These are phyloP conservation scores for Allantophomopsis cytisporea DNA, from an alignment of 2,329 filamentous ascomycete species.

Conservation along the genomic window DNA sequence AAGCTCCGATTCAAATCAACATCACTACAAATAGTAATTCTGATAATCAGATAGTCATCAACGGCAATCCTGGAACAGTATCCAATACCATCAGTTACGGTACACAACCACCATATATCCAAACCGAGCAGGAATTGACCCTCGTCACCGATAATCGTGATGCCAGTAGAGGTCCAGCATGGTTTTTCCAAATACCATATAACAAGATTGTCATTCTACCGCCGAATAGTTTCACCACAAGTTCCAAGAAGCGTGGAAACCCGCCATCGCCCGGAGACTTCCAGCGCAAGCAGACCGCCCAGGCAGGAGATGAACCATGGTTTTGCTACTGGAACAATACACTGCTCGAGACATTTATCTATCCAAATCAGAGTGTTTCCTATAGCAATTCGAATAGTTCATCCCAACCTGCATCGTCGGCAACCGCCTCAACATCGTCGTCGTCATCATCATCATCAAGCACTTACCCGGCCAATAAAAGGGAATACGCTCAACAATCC, in stretches of 20 bases:
- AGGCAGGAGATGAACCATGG: constrained; percentile 49
- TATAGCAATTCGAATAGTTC: constrained; percentile 16
- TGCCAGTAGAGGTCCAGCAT: constrained; percentile 41
- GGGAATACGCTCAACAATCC: neutral
- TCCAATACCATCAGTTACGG: constrained; percentile 29
- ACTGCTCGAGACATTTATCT: constrained; percentile 53
- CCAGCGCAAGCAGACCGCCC: constrained; percentile 20
- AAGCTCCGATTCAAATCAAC: constrained; percentile 2
- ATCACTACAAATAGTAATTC: constrained; percentile 9
- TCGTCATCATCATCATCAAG: neutral
- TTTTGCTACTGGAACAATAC: constrained; percentile 59
- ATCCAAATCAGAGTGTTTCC: constrained; percentile 28
- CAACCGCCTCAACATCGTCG: neutral
- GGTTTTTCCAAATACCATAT: constrained; percentile 47
- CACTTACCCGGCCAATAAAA: neutral
- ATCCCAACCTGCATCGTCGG: neutral
- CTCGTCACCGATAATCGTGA: constrained; percentile 44
- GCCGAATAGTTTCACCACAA: constrained; percentile 9
- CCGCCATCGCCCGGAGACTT: constrained; percentile 3
- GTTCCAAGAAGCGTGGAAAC: constrained; percentile 5
- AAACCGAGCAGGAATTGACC: constrained; percentile 28
- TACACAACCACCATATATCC: constrained; percentile 37
- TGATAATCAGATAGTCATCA: neutral
- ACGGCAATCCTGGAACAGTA: neutral
- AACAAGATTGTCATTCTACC: constrained; percentile 48